A percentile compares a stretch with the other conserved stretches of the same genome.
These are phyloP conservation scores for Venturia pyrina DNA, from an alignment of 2,329 filamentous ascomycete species.

Conservation along the genomic window DNA sequence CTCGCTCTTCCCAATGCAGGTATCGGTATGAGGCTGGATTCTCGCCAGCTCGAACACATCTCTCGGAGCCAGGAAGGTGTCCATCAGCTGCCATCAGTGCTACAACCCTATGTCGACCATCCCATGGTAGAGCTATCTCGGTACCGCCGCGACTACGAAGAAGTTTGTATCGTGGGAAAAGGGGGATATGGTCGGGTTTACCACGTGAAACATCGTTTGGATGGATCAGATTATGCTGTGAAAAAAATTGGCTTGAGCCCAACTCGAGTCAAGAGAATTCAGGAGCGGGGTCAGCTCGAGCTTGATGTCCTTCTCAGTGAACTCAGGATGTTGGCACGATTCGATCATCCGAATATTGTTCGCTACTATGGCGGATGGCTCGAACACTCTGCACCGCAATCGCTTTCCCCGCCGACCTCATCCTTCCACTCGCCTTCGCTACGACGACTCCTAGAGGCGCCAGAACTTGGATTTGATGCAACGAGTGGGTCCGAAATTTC, in stretches of 20 bases:
- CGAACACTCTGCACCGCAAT: constrained; percentile 27
- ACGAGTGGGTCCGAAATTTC: not conserved
- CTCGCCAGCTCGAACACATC: not conserved
- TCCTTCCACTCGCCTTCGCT: not conserved
- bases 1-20: not conserved
- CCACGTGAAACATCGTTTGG: constrained; percentile 50
- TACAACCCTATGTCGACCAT: constrained; percentile 14
- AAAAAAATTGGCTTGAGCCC: constrained; percentile 54
- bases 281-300: constrained; percentile 41
- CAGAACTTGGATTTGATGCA: not conserved
- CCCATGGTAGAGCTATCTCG: constrained; percentile 27
- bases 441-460: not conserved
- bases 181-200: constrained; percentile 58
- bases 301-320: constrained; percentile 49
- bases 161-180: constrained; percentile 48
- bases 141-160: constrained; percentile 41
- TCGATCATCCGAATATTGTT: constrained; percentile 58
- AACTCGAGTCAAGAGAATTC: constrained; percentile 41
- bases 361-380: constrained; percentile 58
- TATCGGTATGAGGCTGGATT: not conserved
- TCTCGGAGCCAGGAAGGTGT: not conserved
- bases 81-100: constrained; percentile 5
- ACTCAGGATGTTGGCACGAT: constrained; percentile 49
- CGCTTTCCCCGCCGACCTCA: not conserved
- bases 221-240: constrained; percentile 53